These are phyloP conservation scores for Cryptococcus amylolentus DNA, from an alignment of 1,284 basidiomycete species.

Conservation along the genomic window DNA sequence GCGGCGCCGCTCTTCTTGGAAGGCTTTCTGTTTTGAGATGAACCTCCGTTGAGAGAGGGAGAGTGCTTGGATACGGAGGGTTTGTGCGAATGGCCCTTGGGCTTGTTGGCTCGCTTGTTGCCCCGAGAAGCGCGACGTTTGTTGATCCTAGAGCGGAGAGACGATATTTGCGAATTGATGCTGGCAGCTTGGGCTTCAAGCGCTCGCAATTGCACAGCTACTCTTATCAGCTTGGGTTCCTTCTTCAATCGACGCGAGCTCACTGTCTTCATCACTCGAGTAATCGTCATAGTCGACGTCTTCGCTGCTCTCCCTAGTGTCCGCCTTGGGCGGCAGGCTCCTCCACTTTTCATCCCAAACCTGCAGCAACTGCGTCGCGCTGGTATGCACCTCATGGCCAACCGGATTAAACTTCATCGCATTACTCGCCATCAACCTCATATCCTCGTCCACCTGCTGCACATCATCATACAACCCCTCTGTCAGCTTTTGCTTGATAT, in stretches of 20 bases:
- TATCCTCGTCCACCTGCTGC: conserved; percentile 79
- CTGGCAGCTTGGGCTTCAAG: conserved; percentile 13
- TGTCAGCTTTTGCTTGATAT: conserved; percentile 79
- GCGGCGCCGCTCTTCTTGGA: conserved; percentile 33
- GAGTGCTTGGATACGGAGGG: conserved; percentile 37
- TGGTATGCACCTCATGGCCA: conserved; percentile 78
- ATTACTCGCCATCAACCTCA: conserved; percentile 90
- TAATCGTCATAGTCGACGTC: conserved; percentile 50
- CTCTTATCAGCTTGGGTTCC: background rate
- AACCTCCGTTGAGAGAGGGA: conserved; percentile 36
- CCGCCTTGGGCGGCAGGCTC: conserved; percentile 60
- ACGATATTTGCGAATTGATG: conserved; percentile 24
- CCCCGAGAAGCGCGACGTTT: conserved; percentile 24
- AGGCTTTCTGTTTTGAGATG: conserved; percentile 22
- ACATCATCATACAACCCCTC: conserved; percentile 69
- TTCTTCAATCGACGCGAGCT: conserved; percentile 15
- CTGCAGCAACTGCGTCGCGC: conserved; percentile 73
- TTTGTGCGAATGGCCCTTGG: conserved; percentile 40
- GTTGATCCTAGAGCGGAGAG: conserved; percentile 30
- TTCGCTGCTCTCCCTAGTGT: conserved; percentile 51
- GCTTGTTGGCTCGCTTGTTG: conserved; percentile 24
- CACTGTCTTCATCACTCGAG: conserved; percentile 48
- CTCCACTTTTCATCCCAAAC: conserved; percentile 91
- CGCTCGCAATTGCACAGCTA: conserved; percentile 3
- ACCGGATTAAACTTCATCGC: conserved; percentile 89